These are phyloP conservation scores for Cardamine occulta DNA, from an alignment of 345 rosid species.

Conservation along the genomic window DNA sequence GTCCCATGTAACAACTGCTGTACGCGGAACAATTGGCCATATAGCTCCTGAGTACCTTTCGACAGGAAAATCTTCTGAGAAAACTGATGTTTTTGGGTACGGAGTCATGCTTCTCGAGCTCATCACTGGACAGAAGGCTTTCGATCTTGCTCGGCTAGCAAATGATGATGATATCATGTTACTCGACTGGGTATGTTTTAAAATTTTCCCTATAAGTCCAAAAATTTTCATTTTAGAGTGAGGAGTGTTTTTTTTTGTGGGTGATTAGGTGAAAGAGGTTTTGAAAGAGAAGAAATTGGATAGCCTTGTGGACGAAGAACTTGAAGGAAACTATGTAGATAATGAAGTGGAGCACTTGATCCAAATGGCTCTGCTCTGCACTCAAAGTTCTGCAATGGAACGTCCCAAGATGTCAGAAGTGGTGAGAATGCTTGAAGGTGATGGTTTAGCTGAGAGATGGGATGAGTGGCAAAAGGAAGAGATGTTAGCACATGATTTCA, in stretches of 20 bases:
- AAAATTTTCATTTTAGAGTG: background rate
- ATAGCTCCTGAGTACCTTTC: constrained; percentile 96
- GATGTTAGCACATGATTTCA: constrained; percentile 60
- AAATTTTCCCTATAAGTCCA: background rate
- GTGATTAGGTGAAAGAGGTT: constrained; percentile 63
- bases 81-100: constrained; percentile 98
- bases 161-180: constrained; percentile 93
- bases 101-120: constrained; percentile 98
- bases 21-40: constrained; percentile 97
- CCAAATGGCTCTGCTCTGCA: constrained; percentile 87
- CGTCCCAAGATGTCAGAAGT: constrained; percentile 94
- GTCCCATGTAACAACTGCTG: constrained; percentile 93
- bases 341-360: constrained; percentile 80
- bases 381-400: constrained; percentile 74
- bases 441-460: constrained; percentile 89
- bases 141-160: constrained; percentile 96
- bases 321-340: constrained; percentile 60
- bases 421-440: constrained; percentile 96
- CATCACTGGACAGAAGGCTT: constrained; percentile 92
- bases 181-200: constrained; percentile 81
- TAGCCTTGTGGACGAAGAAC: constrained; percentile 68
- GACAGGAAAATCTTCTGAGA: constrained; percentile 89
- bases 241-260: background rate
- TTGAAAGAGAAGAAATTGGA: constrained; percentile 67
- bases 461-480: constrained; percentile 94